A percentile compares a stretch with the other conserved stretches of the same genome.
Conservation (phyloP, 345 rosid genomes). For the Hibiscus mutabilis region DNA sequence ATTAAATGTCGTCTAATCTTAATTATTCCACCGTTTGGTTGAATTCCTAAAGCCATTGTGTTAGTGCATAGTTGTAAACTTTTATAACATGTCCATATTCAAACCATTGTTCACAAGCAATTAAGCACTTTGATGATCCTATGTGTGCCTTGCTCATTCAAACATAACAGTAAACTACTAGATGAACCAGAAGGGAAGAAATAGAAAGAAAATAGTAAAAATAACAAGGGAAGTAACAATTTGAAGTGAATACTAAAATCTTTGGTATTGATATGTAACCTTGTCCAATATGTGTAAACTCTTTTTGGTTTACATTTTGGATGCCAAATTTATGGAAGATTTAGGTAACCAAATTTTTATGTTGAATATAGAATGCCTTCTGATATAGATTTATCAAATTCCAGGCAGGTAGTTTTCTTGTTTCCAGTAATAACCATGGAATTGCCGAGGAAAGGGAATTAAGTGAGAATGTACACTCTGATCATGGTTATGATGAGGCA, state of each 20-base stretch:
- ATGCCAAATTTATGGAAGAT: background rate
- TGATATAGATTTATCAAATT: conserved; percentile 13
- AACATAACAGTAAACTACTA: background rate
- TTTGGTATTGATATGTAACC: background rate
- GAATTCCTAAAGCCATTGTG: background rate
- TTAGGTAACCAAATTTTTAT: background rate
- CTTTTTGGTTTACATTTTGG: background rate
- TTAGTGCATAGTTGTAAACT: background rate
- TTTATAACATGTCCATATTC: background rate
- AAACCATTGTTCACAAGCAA: background rate
- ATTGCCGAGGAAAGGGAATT: conserved; percentile 65
- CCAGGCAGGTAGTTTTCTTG: conserved; percentile 81
- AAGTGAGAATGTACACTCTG: conserved; percentile 58
- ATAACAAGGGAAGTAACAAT: background rate
- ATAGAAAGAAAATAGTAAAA: background rate
- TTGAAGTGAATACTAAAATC: background rate
- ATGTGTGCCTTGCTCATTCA: background rate
- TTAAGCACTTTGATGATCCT: background rate
- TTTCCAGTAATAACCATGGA: conserved; percentile 62
- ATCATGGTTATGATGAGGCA: conserved; percentile 40
- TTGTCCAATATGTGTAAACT: background rate
- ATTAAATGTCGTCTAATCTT: background rate
- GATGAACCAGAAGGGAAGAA: background rate
- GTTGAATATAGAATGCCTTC: background rate
- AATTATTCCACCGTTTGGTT: background rate